Percentiles rank a stretch among this genome's conserved stretches.
Evolutionary conservation across 805 yeast species (phyloP).

Genomic region (Candida oleophila): DNA sequence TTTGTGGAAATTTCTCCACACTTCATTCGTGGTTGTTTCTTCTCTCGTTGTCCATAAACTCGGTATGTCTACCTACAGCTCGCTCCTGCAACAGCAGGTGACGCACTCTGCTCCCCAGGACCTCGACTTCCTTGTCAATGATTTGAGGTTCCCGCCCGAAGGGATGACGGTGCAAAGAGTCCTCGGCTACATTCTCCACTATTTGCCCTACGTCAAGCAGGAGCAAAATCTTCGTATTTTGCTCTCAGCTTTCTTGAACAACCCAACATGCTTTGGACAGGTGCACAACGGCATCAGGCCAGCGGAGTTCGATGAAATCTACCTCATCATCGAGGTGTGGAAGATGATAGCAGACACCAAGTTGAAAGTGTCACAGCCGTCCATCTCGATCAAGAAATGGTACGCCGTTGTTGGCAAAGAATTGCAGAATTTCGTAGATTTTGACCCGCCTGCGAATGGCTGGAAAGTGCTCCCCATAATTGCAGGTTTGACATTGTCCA

Average conservation of each 20-base stretch:
- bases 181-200: conserved; percentile 49
- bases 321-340: conserved; percentile 48
- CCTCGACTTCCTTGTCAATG: conserved; percentile 47
- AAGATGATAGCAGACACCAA: conserved; percentile 46
- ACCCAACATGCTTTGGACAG: conserved; percentile 33
- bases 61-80: background rate
- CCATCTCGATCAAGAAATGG: conserved; percentile 43
- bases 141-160: conserved; percentile 40
- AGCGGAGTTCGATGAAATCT: conserved; percentile 27
- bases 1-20: background rate
- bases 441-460: conserved; percentile 26
- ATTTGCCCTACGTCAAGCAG: conserved; percentile 49
- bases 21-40: too few species aligned
- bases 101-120: conserved; percentile 33
- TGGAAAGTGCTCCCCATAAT: conserved; percentile 51
- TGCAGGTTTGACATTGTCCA: conserved; percentile 44
- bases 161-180: conserved; percentile 29
- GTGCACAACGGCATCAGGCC: conserved; percentile 4
- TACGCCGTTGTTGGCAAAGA: conserved; percentile 38
- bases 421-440: conserved; percentile 27
- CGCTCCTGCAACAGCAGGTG: background rate
- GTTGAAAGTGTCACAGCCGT: conserved; percentile 47
- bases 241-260: conserved; percentile 43
- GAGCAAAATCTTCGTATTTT: conserved; percentile 46
- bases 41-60: too few species aligned